Percentiles rank a stretch among this genome's conserved stretches.
Conservation (phyloP, 176 grass and related monocot genomes). For the Aegilops bicornis region DNA sequence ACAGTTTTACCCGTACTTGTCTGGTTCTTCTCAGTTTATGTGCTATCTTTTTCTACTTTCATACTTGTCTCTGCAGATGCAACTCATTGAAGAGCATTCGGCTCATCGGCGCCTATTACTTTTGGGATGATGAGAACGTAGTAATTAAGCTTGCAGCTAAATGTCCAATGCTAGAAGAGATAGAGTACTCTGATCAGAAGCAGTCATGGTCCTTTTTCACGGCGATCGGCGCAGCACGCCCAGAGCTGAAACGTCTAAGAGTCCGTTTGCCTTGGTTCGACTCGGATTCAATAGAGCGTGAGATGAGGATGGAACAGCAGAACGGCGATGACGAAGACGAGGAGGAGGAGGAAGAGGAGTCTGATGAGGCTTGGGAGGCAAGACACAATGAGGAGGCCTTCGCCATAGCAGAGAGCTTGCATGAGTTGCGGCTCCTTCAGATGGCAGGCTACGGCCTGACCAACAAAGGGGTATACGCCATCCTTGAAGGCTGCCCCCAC, state of each 20-base stretch:
- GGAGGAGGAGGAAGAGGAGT: not conserved
- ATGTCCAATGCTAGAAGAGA: conserved; percentile 47
- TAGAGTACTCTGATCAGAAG: conserved; percentile 33
- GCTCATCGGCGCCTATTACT: conserved; percentile 11
- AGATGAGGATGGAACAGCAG: not conserved
- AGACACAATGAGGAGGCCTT: conserved; percentile 36
- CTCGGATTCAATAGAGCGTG: not conserved
- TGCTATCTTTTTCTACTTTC: not conserved
- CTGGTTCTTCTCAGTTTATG: not conserved
- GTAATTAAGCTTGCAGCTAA: conserved; percentile 12
- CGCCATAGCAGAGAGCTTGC: conserved; percentile 40
- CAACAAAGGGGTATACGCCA: conserved; percentile 31
- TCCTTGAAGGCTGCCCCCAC: conserved; percentile 40
- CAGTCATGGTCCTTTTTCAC: not conserved
- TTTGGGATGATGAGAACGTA: not conserved
- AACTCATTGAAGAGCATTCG: conserved; percentile 45
- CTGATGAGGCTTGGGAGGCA: not conserved
- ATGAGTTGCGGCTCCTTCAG: conserved; percentile 32
- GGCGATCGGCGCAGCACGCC: conserved; percentile 11
- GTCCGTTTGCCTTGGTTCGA: conserved; percentile 7
- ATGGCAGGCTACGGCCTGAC: conserved; percentile 33
- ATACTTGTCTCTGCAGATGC: conserved; percentile 14
- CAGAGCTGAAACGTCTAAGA: conserved; percentile 38
- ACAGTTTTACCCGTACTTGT: not conserved
- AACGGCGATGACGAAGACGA: not conserved